phyloP scores from a whole-genome alignment of 1,139 yeast genomes.

The Zygotorulaspora mrakii region DNA sequence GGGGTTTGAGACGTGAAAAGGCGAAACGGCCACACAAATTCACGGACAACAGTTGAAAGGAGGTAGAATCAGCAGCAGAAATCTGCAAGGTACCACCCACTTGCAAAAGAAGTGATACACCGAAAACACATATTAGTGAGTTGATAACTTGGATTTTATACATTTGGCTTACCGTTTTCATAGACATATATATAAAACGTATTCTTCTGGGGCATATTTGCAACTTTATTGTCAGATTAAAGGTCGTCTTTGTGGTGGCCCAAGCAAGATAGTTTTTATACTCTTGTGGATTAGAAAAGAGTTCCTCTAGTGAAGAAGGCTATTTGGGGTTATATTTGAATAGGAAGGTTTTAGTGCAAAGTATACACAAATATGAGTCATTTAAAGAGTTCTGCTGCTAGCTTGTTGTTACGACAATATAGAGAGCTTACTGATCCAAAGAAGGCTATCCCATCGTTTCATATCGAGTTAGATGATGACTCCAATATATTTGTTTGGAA shows the following conservation, averaged over 20 bases:
- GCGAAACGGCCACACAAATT: constrained; percentile 2
- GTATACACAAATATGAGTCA: constrained; percentile 29
- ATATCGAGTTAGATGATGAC: constrained; percentile 82
- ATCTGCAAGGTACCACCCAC: constrained; percentile 1
- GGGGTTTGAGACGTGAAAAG: neutral
- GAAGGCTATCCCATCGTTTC: constrained; percentile 87
- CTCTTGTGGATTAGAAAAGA: no score
- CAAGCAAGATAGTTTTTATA: neutral
- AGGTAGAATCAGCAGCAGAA: constrained; percentile 3
- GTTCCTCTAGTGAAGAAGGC: no score
- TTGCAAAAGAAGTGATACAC: constrained; percentile 1
- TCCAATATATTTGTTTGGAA: constrained; percentile 85
- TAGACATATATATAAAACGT: neutral
- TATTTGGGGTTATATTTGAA: no score
- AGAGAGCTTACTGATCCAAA: constrained; percentile 91
- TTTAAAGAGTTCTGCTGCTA: constrained; percentile 48
- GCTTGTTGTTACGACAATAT: constrained; percentile 87
- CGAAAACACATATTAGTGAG: neutral
- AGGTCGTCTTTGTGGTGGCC: constrained; percentile 2
- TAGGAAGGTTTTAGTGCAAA: no score
- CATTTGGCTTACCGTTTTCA: neutral
- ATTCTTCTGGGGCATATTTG: neutral
- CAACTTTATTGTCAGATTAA: neutral
- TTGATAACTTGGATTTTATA: neutral
- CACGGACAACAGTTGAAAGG: constrained; percentile 4